Conservation (phyloP, 345 rosid species). For the Moricandia moricandioides region DNA sequence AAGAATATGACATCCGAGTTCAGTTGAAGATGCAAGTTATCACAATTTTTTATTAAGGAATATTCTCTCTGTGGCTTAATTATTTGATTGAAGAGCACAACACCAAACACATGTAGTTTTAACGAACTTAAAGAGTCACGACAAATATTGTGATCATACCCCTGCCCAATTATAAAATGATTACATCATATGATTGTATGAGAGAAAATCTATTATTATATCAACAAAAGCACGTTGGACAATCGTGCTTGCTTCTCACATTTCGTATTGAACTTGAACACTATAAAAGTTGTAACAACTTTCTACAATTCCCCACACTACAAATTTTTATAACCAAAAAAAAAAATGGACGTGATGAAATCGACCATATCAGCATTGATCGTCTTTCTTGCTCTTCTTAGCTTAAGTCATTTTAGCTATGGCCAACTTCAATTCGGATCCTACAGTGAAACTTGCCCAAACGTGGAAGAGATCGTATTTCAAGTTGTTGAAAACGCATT, state of each 20-base stretch:
- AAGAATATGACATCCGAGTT: background rate
- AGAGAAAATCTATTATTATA: slow-evolving; percentile 12
- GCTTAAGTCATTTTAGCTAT: slow-evolving; percentile 37
- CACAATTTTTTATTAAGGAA: background rate
- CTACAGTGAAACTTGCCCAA: slow-evolving; percentile 37
- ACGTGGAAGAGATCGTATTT: slow-evolving; percentile 43
- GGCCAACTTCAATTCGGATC: slow-evolving; percentile 36
- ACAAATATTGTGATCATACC: background rate
- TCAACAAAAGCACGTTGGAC: slow-evolving; percentile 20
- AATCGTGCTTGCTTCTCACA: slow-evolving; percentile 29
- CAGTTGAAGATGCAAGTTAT: background rate
- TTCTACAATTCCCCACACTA: background rate
- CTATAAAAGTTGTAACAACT: slow-evolving; percentile 19
- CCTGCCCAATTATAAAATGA: background rate
- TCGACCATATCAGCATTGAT: slow-evolving; percentile 26
- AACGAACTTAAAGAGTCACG: background rate
- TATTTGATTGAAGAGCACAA: background rate
- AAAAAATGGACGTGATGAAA: slow-evolving; percentile 23
- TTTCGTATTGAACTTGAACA: slow-evolving; percentile 2
- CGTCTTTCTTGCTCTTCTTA: slow-evolving; percentile 32
- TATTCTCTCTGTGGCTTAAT: background rate
- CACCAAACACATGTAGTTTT: background rate
- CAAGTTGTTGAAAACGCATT: background rate
- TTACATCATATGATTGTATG: background rate
- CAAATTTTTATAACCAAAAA: background rate